Evolutionary conservation across 1,139 yeast species (phyloP), one percentile per base, ranked within the genome.

Genomic region (Lipomyces yarrowii): DNA sequence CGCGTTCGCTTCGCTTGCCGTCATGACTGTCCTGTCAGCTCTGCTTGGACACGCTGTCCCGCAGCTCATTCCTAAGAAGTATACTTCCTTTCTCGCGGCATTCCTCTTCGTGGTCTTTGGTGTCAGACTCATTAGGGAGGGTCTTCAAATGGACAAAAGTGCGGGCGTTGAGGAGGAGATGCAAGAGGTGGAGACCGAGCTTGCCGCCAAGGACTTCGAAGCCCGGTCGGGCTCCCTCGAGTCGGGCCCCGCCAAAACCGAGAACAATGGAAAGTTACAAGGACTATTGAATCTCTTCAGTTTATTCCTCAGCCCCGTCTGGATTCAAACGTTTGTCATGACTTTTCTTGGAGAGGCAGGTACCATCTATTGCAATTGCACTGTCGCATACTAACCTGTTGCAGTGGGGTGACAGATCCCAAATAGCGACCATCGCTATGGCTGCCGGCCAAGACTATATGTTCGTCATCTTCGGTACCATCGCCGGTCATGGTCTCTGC

Each of bases 341-440:
- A 91, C 97, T 1, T 96, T 96, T 77, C 81, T 94, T 65, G 99
- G 98, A 67, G 99, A 94, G 63, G 65, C 56, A 51, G 21, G 63
- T 59, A 6, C 32, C 13, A n/a, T 7, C 8, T 26, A 15, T 35
- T 39, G 51, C 33, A 52, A 5, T n/a, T 35, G 13, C 2, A 11
- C 10, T 4, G n/a, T 15, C 18, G 21, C 11, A 35, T 42, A 39
- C 59, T 57, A 30, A 46, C 60, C 15, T 56, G 18, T 11, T 56
- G 15, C 54, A 63, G 80, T 92, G 98, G 96, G 99, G 99, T 61
- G 99, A 94, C 78, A 87, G 99, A 74, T 92, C 98, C 15, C 99
- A 94, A 79, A 91, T 94, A 64, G 97, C 98, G 52, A 96, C 98
- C 56, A 92, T 94, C 74, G 99, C 99, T 62, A 90, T 94, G 96